A percentile compares a stretch with the other conserved stretches of the same genome.
These are phyloP conservation scores for Albizia julibrissin DNA, from an alignment of 306 rosid genomes.

Conservation along the genomic window DNA sequence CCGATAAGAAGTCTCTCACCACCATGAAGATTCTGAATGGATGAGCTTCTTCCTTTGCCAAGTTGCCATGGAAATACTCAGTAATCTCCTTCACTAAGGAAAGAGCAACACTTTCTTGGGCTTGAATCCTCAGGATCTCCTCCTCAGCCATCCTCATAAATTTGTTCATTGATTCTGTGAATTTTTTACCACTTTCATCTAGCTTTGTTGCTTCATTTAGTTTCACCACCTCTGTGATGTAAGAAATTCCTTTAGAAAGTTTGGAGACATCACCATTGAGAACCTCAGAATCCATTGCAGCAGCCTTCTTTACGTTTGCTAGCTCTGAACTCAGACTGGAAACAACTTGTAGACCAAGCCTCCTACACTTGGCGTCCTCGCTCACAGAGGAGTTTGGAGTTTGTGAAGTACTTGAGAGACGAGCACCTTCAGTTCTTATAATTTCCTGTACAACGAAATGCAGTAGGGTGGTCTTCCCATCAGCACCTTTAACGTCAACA, in stretches of 20 bases:
- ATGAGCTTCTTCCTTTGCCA: slow-evolving; percentile 95
- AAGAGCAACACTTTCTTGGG: slow-evolving; percentile 79
- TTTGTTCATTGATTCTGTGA: slow-evolving; percentile 65
- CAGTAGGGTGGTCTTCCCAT: slow-evolving; percentile 89
- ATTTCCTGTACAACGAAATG: slow-evolving; percentile 97
- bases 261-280: slow-evolving; percentile 69
- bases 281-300: slow-evolving; percentile 84
- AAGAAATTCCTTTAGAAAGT: slow-evolving; percentile 67
- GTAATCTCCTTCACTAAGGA: slow-evolving; percentile 92
- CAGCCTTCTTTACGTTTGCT: slow-evolving; percentile 85
- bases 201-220: slow-evolving; percentile 38
- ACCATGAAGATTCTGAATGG: slow-evolving; percentile 89
- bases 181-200: slow-evolving; percentile 46
- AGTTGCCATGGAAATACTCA: slow-evolving; percentile 93
- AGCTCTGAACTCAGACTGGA: slow-evolving; percentile 83
- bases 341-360: slow-evolving; percentile 83
- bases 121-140: slow-evolving; percentile 73
- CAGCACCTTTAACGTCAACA: slow-evolving; percentile 86
- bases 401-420: slow-evolving; percentile 50
- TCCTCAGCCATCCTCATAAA: slow-evolving; percentile 81
- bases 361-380: slow-evolving; percentile 78
- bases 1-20: slow-evolving; percentile 77
- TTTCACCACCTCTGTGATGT: slow-evolving; percentile 54
- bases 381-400: slow-evolving; percentile 44
- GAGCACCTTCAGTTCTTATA: slow-evolving; percentile 84